Evolutionary conservation across 306 rosid species (phyloP).

Genomic region (Clitoria ternatea): DNA sequence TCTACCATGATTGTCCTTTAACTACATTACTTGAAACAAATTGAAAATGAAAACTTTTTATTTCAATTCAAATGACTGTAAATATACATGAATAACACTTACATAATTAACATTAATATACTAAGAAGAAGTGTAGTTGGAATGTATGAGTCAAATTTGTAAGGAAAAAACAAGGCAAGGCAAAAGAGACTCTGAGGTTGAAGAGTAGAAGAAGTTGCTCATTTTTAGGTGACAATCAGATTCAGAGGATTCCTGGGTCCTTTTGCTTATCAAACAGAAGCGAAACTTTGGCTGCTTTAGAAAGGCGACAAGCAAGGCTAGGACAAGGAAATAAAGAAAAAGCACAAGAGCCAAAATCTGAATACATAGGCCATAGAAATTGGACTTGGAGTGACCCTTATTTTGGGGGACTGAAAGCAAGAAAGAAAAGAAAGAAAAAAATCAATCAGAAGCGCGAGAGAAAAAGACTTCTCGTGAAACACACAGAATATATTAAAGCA

Average conservation of each 20-base stretch:
- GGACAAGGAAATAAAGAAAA: conserved; percentile 33
- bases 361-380: conserved; percentile 23
- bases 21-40: no score
- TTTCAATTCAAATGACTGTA: no score
- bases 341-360: conserved; percentile 48
- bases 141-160: neutral
- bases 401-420: conserved; percentile 48
- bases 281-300: conserved; percentile 25
- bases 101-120: no score
- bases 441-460: neutral
- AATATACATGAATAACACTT: no score
- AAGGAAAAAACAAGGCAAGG: neutral
- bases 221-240: conserved; percentile 28
- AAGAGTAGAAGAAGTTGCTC: conserved; percentile 27
- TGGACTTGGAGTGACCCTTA: conserved; percentile 35
- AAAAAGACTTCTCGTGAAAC: conserved; percentile 45
- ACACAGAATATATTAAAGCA: conserved; percentile 40
- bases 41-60: no score
- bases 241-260: conserved; percentile 14
- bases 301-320: conserved; percentile 37
- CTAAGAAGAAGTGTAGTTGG: neutral
- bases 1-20: no score
- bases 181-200: conserved; percentile 20
- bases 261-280: neutral
- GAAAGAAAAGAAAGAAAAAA: no score